Conservation (phyloP, 768 basidiomycete species). For the Daedalea quercina region DNA sequence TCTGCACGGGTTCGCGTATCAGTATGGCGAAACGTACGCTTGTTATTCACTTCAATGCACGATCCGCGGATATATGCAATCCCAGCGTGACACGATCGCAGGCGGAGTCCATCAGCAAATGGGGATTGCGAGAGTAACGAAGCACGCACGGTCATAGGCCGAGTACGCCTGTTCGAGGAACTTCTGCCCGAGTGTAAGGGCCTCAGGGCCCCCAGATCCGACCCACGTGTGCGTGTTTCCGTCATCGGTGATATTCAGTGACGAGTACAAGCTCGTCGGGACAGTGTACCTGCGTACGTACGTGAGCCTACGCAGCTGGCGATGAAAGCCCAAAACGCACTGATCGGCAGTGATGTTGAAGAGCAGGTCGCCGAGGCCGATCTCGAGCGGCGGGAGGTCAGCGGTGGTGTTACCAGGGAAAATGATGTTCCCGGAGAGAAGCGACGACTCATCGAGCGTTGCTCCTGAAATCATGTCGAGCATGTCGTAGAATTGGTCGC, state of each 20-base stretch:
- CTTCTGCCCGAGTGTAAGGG: neutral
- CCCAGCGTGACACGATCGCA: neutral
- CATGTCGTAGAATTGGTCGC: neutral
- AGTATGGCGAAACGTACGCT: neutral
- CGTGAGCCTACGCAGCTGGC: no score
- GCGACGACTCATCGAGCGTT: neutral
- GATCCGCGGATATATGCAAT: neutral
- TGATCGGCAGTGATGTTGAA: neutral
- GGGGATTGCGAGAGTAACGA: neutral
- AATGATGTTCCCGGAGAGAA: neutral
- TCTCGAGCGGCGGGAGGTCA: neutral
- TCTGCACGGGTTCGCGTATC: neutral
- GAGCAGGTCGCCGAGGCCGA: neutral
- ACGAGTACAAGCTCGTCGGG: neutral
- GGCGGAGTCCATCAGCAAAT: no score
- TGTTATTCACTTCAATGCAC: neutral
- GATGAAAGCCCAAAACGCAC: no score
- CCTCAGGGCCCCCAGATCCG: neutral
- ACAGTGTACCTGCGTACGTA: neutral
- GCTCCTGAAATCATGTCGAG: neutral
- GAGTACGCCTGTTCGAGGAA: slow-evolving; percentile 5
- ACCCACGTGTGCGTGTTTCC: slow-evolving; percentile 2
- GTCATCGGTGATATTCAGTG: slow-evolving; percentile 6
- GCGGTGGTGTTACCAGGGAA: neutral
- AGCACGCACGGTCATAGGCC: slow-evolving; percentile 2